Evolutionary conservation across 306 rosid genomes (phyloP).

Genomic region (Prinsepia uniflora): DNA sequence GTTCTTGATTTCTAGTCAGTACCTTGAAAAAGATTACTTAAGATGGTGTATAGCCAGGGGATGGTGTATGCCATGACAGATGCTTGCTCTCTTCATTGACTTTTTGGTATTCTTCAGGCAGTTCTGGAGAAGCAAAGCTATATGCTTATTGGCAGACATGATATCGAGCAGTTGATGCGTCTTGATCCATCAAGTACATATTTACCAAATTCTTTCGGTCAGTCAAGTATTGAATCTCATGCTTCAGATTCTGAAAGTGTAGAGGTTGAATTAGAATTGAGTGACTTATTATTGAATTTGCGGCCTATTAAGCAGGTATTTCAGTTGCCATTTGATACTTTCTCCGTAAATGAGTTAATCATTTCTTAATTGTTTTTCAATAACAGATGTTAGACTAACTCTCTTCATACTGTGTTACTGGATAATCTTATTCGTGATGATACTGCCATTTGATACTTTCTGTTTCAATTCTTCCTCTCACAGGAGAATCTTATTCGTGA

Average conservation of each 20-base stretch:
- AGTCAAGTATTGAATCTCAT: constrained; percentile 42
- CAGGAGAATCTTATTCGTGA: constrained; percentile 97
- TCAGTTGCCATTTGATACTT: constrained; percentile 15
- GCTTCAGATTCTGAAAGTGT: constrained; percentile 65
- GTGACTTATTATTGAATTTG: constrained; percentile 65
- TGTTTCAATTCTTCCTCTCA: constrained; percentile 21
- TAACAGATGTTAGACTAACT: neutral
- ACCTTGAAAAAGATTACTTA: neutral
- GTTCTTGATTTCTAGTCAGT: neutral
- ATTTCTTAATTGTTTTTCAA: neutral
- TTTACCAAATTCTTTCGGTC: constrained; percentile 59
- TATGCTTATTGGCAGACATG: constrained; percentile 98
- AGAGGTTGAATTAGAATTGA: constrained; percentile 74
- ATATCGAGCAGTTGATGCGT: constrained; percentile 88
- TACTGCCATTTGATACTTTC: no score
- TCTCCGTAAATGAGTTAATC: constrained; percentile 6
- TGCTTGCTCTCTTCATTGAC: neutral
- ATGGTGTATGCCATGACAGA: neutral
- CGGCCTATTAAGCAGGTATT: constrained; percentile 92
- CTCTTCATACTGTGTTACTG: constrained; percentile 15
- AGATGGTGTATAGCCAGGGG: neutral
- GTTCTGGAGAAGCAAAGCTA: constrained; percentile 99
- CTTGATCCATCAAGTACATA: constrained; percentile 73
- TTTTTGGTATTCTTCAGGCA: constrained; percentile 52
- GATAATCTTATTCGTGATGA: constrained; percentile 96